Evolutionary conservation across 768 basidiomycete species (phyloP).

Genomic region (Scleroderma citrinum): DNA sequence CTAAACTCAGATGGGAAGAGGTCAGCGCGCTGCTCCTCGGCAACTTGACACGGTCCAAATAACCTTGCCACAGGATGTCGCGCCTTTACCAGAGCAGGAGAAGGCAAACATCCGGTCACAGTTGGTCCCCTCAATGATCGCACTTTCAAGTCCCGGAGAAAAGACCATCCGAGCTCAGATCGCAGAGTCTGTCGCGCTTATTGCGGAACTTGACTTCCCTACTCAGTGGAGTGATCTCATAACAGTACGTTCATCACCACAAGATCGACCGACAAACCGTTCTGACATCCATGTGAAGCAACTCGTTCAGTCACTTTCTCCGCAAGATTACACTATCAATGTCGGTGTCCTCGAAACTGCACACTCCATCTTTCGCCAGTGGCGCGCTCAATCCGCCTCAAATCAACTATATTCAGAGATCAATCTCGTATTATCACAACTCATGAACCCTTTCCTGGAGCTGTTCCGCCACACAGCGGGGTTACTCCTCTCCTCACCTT

Average conservation of each 20-base stretch:
- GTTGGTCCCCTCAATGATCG: constrained; percentile 89
- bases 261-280: background rate
- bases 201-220: constrained; percentile 92
- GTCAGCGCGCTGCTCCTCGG: constrained; percentile 35
- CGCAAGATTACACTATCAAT: constrained; percentile 78
- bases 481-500: constrained; percentile 40
- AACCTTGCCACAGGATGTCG: constrained; percentile 50
- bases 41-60: background rate
- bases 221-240: constrained; percentile 82
- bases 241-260: constrained; percentile 54
- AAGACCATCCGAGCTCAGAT: constrained; percentile 77
- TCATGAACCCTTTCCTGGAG: constrained; percentile 77
- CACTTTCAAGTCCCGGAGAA: constrained; percentile 67
- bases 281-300: constrained; percentile 46
- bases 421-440: constrained; percentile 81
- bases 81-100: constrained; percentile 65
- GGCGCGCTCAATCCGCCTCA: constrained; percentile 87
- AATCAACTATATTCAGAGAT: constrained; percentile 86
- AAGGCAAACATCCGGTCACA: constrained; percentile 66
- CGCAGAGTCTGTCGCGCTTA: constrained; percentile 87
- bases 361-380: constrained; percentile 91
- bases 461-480: constrained; percentile 68
- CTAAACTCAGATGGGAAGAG: constrained; percentile 86
- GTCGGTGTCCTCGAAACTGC: constrained; percentile 89
- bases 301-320: constrained; percentile 79